Percentiles rank a stretch among this genome's conserved stretches.
Evolutionary conservation across 495 filamentous ascomycete genomes (phyloP).

Genomic region (Cercophora scortea): DNA sequence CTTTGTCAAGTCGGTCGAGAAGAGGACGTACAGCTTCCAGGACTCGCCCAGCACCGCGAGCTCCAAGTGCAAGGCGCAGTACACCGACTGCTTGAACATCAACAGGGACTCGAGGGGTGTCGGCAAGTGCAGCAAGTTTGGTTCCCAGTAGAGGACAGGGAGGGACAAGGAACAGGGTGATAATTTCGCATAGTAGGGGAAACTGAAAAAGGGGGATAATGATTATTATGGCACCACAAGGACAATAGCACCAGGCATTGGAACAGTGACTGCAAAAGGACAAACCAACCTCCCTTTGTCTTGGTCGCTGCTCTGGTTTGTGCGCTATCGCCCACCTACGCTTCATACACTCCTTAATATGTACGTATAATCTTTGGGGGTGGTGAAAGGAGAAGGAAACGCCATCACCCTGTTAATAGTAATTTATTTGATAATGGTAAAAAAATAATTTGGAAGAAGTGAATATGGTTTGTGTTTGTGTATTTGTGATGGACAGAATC

Average conservation of each 20-base stretch:
- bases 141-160: neutral
- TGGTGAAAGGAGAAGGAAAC: neutral
- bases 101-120: constrained; percentile 7
- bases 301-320: neutral
- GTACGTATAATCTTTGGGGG: neutral
- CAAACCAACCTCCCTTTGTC: neutral
- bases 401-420: neutral
- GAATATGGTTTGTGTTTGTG: too few species aligned
- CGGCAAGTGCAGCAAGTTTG: constrained; percentile 17
- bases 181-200: neutral
- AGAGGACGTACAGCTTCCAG: constrained; percentile 10
- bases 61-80: constrained; percentile 33
- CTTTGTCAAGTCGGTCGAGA: constrained; percentile 4
- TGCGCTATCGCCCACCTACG: neutral
- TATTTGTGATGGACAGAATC: too few species aligned
- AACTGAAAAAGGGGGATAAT: neutral
- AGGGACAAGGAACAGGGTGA: too few species aligned
- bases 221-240: neutral
- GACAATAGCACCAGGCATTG: neutral
- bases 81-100: constrained; percentile 26
- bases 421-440: too few species aligned
- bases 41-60: constrained; percentile 23
- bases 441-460: too few species aligned
- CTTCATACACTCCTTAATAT: neutral
- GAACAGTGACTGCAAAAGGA: neutral